Base-by-base conservation (phyloP, 305 asterid species). In the Rubia occidens region DNA sequence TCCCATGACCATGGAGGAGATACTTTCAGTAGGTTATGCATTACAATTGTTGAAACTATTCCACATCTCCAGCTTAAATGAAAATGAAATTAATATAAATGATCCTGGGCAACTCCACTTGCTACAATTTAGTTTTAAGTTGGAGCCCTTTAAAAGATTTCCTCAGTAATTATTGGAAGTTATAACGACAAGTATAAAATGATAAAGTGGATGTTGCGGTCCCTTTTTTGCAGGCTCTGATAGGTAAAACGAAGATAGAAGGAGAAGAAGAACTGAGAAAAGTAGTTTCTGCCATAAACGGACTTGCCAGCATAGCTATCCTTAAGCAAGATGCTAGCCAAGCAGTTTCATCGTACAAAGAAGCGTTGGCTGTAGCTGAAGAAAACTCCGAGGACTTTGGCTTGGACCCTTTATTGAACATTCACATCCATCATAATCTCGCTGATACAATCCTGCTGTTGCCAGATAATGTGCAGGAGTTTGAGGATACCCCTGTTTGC, bases 1-100 rank as follows among this genome's bases (percentile, higher is more conserved):
- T 76, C 97, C 99, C 68, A 87, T 94, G 99, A 91, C 97, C 65
- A 94, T 94, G 99, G 97, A 90, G 75, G 97, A 91, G 82, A 84
- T 94, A 74, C 83, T 94, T 67, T 89, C 82, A 82, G 99, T 91
- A 76, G 74, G 95, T 85, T 51, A 51, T 51, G 21, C 14, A 15
- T 8, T 51, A 5, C 4, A 17, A 51, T 1, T 51, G 20, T 5
- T n/a, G 21, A 51, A 51, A 51, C 56, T 51, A 17, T 15, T 15
- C 56, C 56, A 51, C 20, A 51, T 51, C 56, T 51, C 56, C 21
- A 51, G 56, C n/a, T 51, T 51, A 51, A 51, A 51, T 51, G 21
- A 49, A 47, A 47, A 47, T 47, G 56, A 51, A 32, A 4, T 17
- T 51, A 1, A 51, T 51, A 51, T 51, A 51, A 51, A 13, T 51